Evolutionary conservation across 2,329 filamentous ascomycete species (phyloP).

Genomic region (Xylaria sp.): DNA sequence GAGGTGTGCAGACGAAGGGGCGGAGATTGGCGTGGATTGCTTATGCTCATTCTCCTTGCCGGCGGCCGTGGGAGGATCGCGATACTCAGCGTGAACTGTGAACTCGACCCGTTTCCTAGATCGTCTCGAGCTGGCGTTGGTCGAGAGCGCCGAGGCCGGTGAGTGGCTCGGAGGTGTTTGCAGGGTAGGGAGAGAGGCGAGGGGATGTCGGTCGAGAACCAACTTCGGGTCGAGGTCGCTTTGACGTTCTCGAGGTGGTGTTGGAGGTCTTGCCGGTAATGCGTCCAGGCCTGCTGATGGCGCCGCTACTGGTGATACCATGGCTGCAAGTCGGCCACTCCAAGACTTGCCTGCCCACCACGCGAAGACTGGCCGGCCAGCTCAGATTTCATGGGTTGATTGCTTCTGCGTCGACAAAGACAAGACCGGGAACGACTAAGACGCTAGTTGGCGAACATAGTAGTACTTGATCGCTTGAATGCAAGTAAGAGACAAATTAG

Average conservation of each 20-base stretch:
- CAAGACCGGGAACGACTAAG: neutral
- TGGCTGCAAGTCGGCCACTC: slow-evolving; percentile 47
- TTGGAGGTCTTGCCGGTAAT: slow-evolving; percentile 70
- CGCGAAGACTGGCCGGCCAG: slow-evolving; percentile 26
- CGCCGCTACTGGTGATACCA: slow-evolving; percentile 53
- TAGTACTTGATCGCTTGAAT: neutral
- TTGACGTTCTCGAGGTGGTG: slow-evolving; percentile 68
- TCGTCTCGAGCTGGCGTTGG: slow-evolving; percentile 57
- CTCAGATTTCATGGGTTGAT: slow-evolving; percentile 39
- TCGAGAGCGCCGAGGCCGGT: slow-evolving; percentile 55
- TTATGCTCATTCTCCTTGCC: slow-evolving; percentile 51
- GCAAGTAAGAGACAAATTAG: slow-evolving; percentile 6
- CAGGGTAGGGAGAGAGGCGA: slow-evolving; percentile 54
- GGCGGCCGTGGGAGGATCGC: slow-evolving; percentile 61
- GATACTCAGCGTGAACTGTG: slow-evolving; percentile 66
- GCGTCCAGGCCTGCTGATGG: slow-evolving; percentile 60
- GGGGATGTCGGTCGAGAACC: slow-evolving; percentile 50
- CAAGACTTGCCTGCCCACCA: slow-evolving; percentile 44
- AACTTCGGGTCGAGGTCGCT: slow-evolving; percentile 53
- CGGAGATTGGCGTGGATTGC: slow-evolving; percentile 55
- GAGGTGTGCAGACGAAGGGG: slow-evolving; percentile 52
- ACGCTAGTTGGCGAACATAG: slow-evolving; percentile 8
- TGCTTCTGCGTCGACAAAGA: slow-evolving; percentile 19
- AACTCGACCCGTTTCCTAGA: slow-evolving; percentile 67
- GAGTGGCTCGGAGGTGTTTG: slow-evolving; percentile 66